phyloP scores from a whole-genome alignment of 306 rosid species.

The Rosa rugosa region DNA sequence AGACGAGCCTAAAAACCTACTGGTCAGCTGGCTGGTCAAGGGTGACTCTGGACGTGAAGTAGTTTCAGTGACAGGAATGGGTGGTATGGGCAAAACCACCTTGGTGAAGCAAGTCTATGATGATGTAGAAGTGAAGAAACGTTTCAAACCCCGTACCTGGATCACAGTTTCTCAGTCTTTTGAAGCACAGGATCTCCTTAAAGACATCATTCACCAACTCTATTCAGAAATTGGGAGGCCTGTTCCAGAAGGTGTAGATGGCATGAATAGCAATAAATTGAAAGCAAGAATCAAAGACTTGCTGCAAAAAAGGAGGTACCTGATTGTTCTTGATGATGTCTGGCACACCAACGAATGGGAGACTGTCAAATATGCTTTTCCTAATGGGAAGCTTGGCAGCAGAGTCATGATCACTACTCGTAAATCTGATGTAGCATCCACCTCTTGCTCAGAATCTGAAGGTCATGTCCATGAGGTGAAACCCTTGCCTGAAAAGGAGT shows the following conservation, averaged over 20 bases:
- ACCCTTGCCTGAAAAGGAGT: conserved; percentile 45
- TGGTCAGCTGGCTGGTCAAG: conserved; percentile 39
- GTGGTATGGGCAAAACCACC: conserved; percentile 69
- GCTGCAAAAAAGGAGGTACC: conserved; percentile 47
- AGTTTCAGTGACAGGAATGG: conserved; percentile 61
- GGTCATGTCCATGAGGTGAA: conserved; percentile 43
- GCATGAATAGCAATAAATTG: conserved; percentile 37
- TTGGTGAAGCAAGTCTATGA: conserved; percentile 60
- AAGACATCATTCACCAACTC: conserved; percentile 38
- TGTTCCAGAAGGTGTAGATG: conserved; percentile 42
- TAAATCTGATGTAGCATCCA: conserved; percentile 41
- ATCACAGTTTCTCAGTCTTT: conserved; percentile 57
- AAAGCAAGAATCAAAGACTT: conserved; percentile 38
- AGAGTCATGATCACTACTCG: conserved; percentile 62
- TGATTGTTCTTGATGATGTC: conserved; percentile 59
- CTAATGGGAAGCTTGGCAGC: conserved; percentile 46
- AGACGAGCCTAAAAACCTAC: conserved; percentile 43
- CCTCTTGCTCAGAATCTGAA: conserved; percentile 36
- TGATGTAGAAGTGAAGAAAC: conserved; percentile 48
- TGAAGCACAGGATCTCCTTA: conserved; percentile 42
- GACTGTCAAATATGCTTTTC: conserved; percentile 53
- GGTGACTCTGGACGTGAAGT: conserved; percentile 40
- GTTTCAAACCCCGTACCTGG: conserved; percentile 58
- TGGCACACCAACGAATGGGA: conserved; percentile 62
- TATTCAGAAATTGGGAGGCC: conserved; percentile 17